A percentile compares a stretch with the other conserved stretches of the same genome.
These are phyloP conservation scores for Boletales sp. DNA, from an alignment of 768 basidiomycete genomes.

Conservation along the genomic window DNA sequence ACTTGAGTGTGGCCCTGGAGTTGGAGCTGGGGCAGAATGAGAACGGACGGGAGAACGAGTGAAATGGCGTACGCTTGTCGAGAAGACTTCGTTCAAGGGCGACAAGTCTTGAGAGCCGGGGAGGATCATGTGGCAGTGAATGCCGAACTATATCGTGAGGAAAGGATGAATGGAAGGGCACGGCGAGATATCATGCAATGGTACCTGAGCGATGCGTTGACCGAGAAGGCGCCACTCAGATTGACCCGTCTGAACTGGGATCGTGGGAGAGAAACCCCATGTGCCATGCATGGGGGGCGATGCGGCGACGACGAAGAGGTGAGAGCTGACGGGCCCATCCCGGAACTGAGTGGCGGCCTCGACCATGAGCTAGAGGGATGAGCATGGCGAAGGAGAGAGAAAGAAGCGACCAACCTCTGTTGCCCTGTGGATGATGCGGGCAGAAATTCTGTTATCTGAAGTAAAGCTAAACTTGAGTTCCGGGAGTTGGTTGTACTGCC, in stretches of 20 bases:
- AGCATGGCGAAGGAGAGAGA: neutral
- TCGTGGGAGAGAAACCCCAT: conserved; percentile 22
- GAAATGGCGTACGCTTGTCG: conserved; percentile 36
- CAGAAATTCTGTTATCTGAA: conserved; percentile 43
- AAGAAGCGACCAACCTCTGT: conserved; percentile 38
- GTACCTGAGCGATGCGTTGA: conserved; percentile 45
- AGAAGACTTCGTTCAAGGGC: conserved; percentile 46
- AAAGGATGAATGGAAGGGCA: conserved; percentile 16
- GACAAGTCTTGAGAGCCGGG: conserved; percentile 44
- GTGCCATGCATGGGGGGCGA: conserved; percentile 39
- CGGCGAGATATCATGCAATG: conserved; percentile 5
- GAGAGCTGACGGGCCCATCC: conserved; percentile 36
- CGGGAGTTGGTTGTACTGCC: conserved; percentile 40
- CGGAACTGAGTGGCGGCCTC: conserved; percentile 28
- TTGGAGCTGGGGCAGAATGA: conserved; percentile 17
- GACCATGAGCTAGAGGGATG: conserved; percentile 23
- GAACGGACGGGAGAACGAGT: neutral
- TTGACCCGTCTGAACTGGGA: conserved; percentile 27
- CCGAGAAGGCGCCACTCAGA: conserved; percentile 42
- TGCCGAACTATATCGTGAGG: conserved; percentile 39
- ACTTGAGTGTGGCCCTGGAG: conserved; percentile 22
- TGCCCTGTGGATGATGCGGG: conserved; percentile 39
- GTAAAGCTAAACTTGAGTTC: conserved; percentile 42
- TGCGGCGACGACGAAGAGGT: conserved; percentile 55
- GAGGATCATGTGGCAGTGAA: conserved; percentile 58